A percentile compares a stretch with the other conserved stretches of the same genome.
phyloP scores from a whole-genome alignment of 1,284 basidiomycete species.

The Agroathelia rolfsii region DNA sequence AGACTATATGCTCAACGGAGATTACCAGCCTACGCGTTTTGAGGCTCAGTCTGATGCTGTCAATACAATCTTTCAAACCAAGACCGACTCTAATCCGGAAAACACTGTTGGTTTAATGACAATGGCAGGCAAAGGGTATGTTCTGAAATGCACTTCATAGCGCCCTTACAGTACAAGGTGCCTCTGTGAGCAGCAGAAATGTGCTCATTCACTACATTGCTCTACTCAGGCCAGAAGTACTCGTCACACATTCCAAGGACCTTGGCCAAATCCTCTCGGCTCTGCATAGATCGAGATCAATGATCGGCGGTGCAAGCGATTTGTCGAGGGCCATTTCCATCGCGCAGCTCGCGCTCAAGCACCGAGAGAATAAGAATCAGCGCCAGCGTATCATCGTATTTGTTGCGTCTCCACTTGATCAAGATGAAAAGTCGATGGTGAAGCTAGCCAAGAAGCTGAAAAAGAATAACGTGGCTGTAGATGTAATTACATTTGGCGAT shows the following conservation, averaged over 20 bases:
- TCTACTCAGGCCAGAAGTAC: constrained; percentile 73
- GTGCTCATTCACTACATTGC: not conserved
- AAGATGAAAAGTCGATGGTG: constrained; percentile 70
- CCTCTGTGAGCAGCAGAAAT: too few relatives aligned
- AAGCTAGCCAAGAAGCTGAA: constrained; percentile 94
- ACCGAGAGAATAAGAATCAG: constrained; percentile 97
- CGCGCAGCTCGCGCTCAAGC: constrained; percentile 93
- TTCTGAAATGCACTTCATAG: too few relatives aligned
- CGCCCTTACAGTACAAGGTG: not conserved
- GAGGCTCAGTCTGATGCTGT: constrained; percentile 91
- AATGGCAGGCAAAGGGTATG: constrained; percentile 90
- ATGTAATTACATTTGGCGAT: constrained; percentile 78
- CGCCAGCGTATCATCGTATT: constrained; percentile 93
- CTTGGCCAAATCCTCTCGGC: constrained; percentile 85
- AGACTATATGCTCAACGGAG: constrained; percentile 94
- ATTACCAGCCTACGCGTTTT: constrained; percentile 83
- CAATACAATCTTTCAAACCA: constrained; percentile 84
- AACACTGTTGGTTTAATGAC: constrained; percentile 97
- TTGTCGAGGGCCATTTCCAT: constrained; percentile 87
- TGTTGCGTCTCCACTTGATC: constrained; percentile 77
- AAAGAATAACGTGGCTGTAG: constrained; percentile 98
- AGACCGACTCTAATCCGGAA: constrained; percentile 94
- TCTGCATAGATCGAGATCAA: constrained; percentile 58
- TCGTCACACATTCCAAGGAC: constrained; percentile 93
- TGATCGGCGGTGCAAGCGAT: constrained; percentile 75